These are phyloP conservation scores for Scedosporium apiospermum DNA, from an alignment of 2,329 filamentous ascomycete species.

Conservation along the genomic window DNA sequence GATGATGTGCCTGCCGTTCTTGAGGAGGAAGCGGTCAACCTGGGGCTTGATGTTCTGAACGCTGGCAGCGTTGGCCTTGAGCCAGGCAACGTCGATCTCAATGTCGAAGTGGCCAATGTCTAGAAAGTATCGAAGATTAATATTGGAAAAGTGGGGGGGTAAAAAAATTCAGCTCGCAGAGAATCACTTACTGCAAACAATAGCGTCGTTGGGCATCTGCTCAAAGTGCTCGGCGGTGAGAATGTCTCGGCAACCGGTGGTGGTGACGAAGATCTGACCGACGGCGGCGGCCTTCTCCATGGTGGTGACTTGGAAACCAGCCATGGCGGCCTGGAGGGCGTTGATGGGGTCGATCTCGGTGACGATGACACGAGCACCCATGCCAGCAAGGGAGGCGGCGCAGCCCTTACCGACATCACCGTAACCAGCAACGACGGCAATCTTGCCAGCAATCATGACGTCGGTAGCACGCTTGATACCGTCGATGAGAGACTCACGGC, in stretches of 20 bases:
- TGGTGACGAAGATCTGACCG: constrained; percentile 98
- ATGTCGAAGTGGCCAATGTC: constrained; percentile 99
- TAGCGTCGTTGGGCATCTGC: constrained; percentile 93
- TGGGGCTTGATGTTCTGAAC: constrained; percentile 99
- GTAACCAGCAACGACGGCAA: constrained; percentile 93
- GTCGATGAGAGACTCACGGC: constrained; percentile 96
- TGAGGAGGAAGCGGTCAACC: constrained; percentile 95
- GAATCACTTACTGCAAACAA: constrained; percentile 75
- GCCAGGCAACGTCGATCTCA: constrained; percentile 98
- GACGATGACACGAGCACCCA: constrained; percentile 93
- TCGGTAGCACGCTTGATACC: constrained; percentile 99
- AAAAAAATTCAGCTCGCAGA: background rate
- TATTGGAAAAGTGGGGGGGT: background rate
- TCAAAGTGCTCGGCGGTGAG: constrained; percentile 87
- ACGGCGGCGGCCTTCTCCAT: constrained; percentile 90
- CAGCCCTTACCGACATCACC: constrained; percentile 99
- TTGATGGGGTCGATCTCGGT: constrained; percentile 99
- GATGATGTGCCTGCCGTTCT: constrained; percentile 92
- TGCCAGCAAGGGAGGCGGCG: constrained; percentile 87
- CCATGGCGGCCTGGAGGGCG: constrained; percentile 96
- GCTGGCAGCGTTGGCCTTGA: constrained; percentile 91
- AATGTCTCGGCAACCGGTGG: constrained; percentile 98
- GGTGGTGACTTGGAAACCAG: constrained; percentile 90
- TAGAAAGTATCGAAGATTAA: constrained; percentile 19
- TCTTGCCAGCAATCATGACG: constrained; percentile 99